Conservation (phyloP, 2,329 filamentous ascomycete species). For the Xylariaceae sp. region DNA sequence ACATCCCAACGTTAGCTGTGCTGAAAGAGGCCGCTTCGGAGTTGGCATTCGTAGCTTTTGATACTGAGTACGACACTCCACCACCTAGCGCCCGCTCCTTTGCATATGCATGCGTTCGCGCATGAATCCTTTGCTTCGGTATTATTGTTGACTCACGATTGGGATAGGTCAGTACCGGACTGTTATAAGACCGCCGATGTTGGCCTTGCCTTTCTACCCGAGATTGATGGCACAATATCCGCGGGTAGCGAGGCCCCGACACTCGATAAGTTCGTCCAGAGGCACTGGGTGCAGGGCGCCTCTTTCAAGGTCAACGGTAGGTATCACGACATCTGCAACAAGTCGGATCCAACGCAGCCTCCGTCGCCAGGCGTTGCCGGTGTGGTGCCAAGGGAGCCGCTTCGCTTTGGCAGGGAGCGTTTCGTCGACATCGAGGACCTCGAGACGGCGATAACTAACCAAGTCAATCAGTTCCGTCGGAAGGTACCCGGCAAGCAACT, state of each 20-base stretch:
- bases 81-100: neutral
- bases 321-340: neutral
- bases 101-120: neutral
- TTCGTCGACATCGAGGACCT: slow-evolving; percentile 10
- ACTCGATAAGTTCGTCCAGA: neutral
- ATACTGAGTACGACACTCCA: neutral
- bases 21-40: neutral
- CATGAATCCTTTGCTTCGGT: neutral
- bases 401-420: neutral
- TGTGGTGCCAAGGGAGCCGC: neutral
- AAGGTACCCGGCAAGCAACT: neutral
- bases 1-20: slow-evolving; percentile 4
- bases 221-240: neutral
- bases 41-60: slow-evolving; percentile 10
- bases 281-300: neutral
- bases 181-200: neutral
- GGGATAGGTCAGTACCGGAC: neutral
- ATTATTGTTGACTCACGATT: neutral
- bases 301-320: slow-evolving; percentile 7
- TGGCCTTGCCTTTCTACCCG: slow-evolving; percentile 12
- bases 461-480: neutral
- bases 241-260: neutral
- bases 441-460: neutral
- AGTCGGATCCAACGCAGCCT: neutral
- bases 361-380: neutral